Base-by-base conservation (phyloP, 768 basidiomycete species). In the Pulveroboletus sp. region DNA sequence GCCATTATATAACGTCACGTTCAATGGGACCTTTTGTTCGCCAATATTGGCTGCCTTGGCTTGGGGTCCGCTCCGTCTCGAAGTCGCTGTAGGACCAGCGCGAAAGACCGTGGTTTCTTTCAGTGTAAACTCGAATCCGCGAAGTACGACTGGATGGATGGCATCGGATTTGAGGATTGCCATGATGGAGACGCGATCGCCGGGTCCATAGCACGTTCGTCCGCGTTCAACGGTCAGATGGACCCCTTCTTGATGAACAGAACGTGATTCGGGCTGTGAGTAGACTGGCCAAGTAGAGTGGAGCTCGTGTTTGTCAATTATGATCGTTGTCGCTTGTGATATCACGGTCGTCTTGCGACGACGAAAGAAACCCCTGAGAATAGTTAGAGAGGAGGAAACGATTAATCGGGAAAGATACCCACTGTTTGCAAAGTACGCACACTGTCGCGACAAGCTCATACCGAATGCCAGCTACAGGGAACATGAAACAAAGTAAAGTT, bases 221-320 rank as follows among this genome's bases (percentile, higher is more conserved):
- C 75, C 75, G 33, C 93, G 84, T 26, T 88, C 82, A 17, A 93
- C 84, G 39, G 78, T 81, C 53, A 96, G 79, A 21, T 77, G 83
- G 15, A 92, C 76, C 26, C 83, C 84, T 4, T 90, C 84, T 54
- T 83, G 79, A 3, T 73, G 60, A 15, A 81, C 69, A 14, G 79
- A 75, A n/a, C 89, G 84, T 31, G 76, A 76, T 59, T 92, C 88
- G 10, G 79, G 78, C 62, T 91, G 87, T 43, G 79, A 80, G 62
- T 92, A 95, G 28, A 94, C 78, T 3, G 93, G 93, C 93, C 93
- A 96, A 1, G 89, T 85, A 5, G 92, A 87, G 61, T 95, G 93
- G 7, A 94, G 73, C 56, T 95, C 93, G 62, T 95, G 93, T 67
- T 95, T 96, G 74, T 91, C 88, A 59, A 96, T 89, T 54, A 84